Base-by-base conservation (phyloP, 2,329 filamentous ascomycete genomes). In the Chalaropsis thielavioides region DNA sequence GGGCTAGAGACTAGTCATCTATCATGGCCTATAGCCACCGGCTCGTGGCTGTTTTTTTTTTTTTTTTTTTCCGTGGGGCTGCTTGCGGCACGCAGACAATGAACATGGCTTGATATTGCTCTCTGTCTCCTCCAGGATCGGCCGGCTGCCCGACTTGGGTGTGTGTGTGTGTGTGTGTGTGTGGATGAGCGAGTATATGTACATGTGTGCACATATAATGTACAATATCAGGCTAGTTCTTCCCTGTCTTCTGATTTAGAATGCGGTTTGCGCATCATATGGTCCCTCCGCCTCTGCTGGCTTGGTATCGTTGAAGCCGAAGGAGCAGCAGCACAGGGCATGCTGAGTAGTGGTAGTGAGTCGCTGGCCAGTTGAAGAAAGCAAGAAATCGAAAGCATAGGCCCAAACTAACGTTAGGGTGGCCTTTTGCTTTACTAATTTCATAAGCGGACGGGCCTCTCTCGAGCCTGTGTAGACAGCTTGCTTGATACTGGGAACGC, bases 291-390 rank as follows among this genome's bases (percentile, higher is more conserved):
- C 24, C 8, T 10, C 3, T 38, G 17, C 27, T 58, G 7, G 13
- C 54, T 38, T 51, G n/a, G 10, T 51, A 13, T 58, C 54, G 54
- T 58, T 58, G 54, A 58, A 58, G 54, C 54, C 54, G 54, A 38
- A 58, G 54, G 54, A 58, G 54, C 31, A 58, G 27, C 31, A 31
- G 54, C 54, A 31, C 15, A 22, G 31, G 15, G 17, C 54, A n/a
- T 10, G 10, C 8, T 38, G 15, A 15, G 15, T 46, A 46, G 4
- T 46, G 43, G n/a, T 8, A 19, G 8, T 4, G 43, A 17, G 3
- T 17, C 15, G 2, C 15, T 4, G 8, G 1, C 4, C 43, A 46
- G 15, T n/a, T n/a, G 43, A 46, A 46, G 43, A 46, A 46, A n/a
- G n/a, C 46, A 19, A 31, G 5, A 10, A n/a, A 35, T 8, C 13